These are phyloP conservation scores for Gossypium thurberi DNA, from an alignment of 345 rosid genomes.

Conservation along the genomic window DNA sequence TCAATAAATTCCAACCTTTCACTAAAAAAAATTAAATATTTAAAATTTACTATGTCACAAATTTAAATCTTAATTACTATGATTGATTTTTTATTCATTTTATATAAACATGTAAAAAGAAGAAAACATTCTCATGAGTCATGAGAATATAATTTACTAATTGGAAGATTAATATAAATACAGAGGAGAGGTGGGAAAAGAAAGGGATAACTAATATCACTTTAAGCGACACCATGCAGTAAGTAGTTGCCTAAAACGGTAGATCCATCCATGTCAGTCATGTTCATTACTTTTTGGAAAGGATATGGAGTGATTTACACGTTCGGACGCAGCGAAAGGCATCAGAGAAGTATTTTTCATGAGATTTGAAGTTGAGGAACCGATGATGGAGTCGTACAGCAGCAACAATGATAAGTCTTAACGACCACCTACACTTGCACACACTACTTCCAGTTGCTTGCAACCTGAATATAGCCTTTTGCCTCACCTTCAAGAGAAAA, in stretches of 20 bases:
- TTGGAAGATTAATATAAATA: too few relatives aligned
- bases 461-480: constrained; percentile 3
- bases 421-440: constrained; percentile 17
- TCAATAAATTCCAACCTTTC: too few relatives aligned
- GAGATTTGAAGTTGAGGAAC: neutral
- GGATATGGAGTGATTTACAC: constrained; percentile 23
- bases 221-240: neutral
- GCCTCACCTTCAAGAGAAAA: constrained; percentile 14
- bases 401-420: constrained; percentile 25
- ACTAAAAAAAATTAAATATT: too few relatives aligned
- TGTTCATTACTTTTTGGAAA: neutral
- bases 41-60: too few relatives aligned
- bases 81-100: too few relatives aligned
- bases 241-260: neutral
- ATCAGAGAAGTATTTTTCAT: neutral
- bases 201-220: neutral
- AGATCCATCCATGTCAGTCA: neutral
- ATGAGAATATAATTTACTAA: too few relatives aligned
- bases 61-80: too few relatives aligned
- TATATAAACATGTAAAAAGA: too few relatives aligned
- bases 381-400: constrained; percentile 25
- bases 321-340: neutral
- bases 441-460: neutral
- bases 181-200: neutral
- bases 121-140: too few relatives aligned